phyloP scores from a whole-genome alignment of 2,329 filamentous ascomycete genomes.

The Penicillium olsonii region DNA sequence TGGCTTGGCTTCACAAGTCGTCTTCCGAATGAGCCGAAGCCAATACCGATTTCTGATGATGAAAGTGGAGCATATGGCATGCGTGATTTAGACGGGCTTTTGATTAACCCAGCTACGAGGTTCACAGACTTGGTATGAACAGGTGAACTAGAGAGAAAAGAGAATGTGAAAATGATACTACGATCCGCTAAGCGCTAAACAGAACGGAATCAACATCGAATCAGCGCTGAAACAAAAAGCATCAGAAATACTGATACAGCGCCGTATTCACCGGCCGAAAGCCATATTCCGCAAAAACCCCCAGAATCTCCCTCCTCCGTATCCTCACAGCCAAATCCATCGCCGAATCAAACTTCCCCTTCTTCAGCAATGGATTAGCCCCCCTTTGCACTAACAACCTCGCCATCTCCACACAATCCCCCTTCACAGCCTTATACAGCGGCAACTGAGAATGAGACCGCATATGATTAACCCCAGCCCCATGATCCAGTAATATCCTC shows the following conservation, averaged over 20 bases:
- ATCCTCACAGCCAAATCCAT: background rate
- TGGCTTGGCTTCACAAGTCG: slow-evolving; percentile 43
- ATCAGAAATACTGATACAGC: slow-evolving; percentile 7
- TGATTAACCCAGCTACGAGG: slow-evolving; percentile 38
- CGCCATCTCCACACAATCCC: slow-evolving; percentile 4
- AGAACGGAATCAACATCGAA: no score
- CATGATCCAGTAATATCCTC: slow-evolving; percentile 13
- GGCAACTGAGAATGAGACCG: slow-evolving; percentile 9
- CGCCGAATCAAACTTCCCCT: slow-evolving; percentile 4
- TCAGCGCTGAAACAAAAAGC: background rate
- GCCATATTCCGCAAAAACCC: slow-evolving; percentile 1
- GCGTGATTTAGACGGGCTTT: slow-evolving; percentile 40
- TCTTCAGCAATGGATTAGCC: slow-evolving; percentile 14
- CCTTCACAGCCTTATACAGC: slow-evolving; percentile 16
- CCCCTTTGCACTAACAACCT: slow-evolving; percentile 12
- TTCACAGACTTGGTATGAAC: slow-evolving; percentile 24
- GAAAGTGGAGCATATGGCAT: slow-evolving; percentile 44
- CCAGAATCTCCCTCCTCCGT: background rate
- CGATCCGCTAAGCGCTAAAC: no score
- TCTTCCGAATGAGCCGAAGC: slow-evolving; percentile 38
- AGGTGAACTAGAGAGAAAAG: no score
- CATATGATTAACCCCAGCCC: slow-evolving; percentile 11
- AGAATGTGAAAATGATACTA: no score
- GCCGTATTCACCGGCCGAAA: background rate
- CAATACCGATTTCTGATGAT: slow-evolving; percentile 37